A percentile compares a stretch with the other conserved stretches of the same genome.
phyloP scores from a whole-genome alignment of 768 basidiomycete genomes.

The Dioszegia hungarica region DNA sequence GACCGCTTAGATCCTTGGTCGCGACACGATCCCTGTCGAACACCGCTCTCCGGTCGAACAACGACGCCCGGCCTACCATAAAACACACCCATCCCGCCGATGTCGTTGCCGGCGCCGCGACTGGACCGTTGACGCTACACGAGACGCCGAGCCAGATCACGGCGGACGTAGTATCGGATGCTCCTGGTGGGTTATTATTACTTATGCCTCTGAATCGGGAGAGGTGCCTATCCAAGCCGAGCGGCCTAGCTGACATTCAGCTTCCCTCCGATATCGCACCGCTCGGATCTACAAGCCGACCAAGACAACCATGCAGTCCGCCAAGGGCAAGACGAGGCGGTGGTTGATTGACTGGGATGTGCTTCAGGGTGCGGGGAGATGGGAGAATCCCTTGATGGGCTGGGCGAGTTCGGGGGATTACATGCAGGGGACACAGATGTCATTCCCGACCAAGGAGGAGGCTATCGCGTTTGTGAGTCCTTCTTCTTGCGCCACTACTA shows the following conservation, averaged over 20 bases:
- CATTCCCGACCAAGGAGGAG: slow-evolving; percentile 80
- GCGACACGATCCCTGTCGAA: neutral
- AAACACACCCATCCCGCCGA: slow-evolving; percentile 15
- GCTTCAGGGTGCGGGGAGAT: slow-evolving; percentile 79
- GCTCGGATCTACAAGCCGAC: slow-evolving; percentile 92
- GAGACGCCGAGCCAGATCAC: slow-evolving; percentile 58
- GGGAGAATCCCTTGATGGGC: slow-evolving; percentile 98
- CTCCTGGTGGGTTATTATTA: slow-evolving; percentile 60
- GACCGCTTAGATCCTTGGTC: neutral
- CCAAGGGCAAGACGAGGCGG: slow-evolving; percentile 71
- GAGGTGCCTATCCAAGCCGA: too few species aligned
- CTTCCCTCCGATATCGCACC: slow-evolving; percentile 73
- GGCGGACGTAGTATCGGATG: slow-evolving; percentile 79
- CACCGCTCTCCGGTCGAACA: neutral
- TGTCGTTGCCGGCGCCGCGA: slow-evolving; percentile 10
- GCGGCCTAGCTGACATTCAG: slow-evolving; percentile 50
- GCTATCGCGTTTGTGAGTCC: slow-evolving; percentile 71
- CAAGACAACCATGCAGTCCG: slow-evolving; percentile 92
- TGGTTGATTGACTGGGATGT: slow-evolving; percentile 96
- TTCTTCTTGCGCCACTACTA: neutral
- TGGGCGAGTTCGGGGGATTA: slow-evolving; percentile 97
- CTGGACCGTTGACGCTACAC: slow-evolving; percentile 19
- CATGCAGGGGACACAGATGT: slow-evolving; percentile 81
- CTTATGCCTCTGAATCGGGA: neutral
- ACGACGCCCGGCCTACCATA: neutral